A percentile compares a stretch with the other conserved stretches of the same genome.
phyloP scores from a whole-genome alignment of 345 rosid genomes.

The Eutrema japonicum region DNA sequence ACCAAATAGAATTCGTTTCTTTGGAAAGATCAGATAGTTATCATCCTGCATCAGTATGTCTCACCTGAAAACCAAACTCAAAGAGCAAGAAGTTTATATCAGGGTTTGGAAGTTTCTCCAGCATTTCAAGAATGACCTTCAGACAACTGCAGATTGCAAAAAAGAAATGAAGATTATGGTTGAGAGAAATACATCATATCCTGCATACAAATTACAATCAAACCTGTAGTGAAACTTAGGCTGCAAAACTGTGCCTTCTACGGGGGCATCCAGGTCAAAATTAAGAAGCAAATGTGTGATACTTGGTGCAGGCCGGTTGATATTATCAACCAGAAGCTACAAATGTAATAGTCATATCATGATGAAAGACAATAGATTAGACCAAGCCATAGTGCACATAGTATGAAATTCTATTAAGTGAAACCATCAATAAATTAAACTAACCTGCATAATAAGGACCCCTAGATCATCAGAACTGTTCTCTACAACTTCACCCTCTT shows the following conservation, averaged over 20 bases:
- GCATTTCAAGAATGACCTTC: conserved; percentile 87
- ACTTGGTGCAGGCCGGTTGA: conserved; percentile 90
- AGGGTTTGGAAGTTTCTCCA: conserved; percentile 79
- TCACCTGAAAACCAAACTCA: conserved; percentile 94
- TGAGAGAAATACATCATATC: conserved; percentile 7
- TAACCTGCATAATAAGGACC: conserved; percentile 89
- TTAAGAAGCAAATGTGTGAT: conserved; percentile 88
- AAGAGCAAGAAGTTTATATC: conserved; percentile 78
- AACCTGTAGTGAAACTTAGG: conserved; percentile 97
- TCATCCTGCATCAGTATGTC: conserved; percentile 32
- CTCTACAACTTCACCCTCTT: conserved; percentile 74
- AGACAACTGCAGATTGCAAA: conserved; percentile 66
- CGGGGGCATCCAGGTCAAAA: conserved; percentile 77
- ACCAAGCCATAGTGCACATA: conserved; percentile 9
- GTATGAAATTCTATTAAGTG: conserved; percentile 9
- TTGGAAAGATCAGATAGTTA: neutral
- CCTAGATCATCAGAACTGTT: conserved; percentile 79
- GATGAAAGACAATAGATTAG: conserved; percentile 10
- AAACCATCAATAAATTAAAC: conserved; percentile 23
- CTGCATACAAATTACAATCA: conserved; percentile 20
- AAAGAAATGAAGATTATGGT: conserved; percentile 24
- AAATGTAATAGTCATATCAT: conserved; percentile 28
- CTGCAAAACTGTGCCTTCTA: conserved; percentile 83
- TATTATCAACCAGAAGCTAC: conserved; percentile 86
- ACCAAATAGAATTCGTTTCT: conserved; percentile 17